These are phyloP conservation scores for Asterionellopsis glacialis DNA, from an alignment of 108 stramenopile species.

Conservation along the genomic window DNA sequence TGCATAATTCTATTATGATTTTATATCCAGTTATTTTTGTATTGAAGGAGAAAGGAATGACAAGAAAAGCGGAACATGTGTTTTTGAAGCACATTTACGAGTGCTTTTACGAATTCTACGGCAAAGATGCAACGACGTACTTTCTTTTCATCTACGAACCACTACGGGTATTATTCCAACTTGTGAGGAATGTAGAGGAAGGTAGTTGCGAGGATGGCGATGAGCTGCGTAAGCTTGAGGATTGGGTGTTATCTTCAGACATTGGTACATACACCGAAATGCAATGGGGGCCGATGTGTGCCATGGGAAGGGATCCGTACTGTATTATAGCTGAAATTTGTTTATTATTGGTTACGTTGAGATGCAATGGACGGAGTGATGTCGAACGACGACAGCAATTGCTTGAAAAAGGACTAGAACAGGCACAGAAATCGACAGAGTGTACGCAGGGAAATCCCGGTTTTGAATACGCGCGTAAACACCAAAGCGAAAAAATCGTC, in stretches of 20 bases:
- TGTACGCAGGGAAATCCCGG: no score
- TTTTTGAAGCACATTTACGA: constrained; percentile 32
- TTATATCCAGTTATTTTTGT: constrained; percentile 39
- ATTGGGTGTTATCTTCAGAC: constrained; percentile 22
- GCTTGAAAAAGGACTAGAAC: no score
- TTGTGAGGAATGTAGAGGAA: constrained; percentile 17
- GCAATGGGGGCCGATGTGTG: background rate
- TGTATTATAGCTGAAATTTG: constrained; percentile 1
- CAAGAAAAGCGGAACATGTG: constrained; percentile 26
- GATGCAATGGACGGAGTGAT: no score
- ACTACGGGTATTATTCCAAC: constrained; percentile 34
- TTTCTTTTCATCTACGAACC: constrained; percentile 48
- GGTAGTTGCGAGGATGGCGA: constrained; percentile 20
- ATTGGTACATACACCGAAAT: background rate
- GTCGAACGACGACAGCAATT: no score
- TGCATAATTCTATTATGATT: constrained; percentile 42
- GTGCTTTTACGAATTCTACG: constrained; percentile 42
- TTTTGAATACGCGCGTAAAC: no score
- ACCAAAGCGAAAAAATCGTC: no score
- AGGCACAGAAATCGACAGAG: no score
- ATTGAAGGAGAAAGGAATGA: constrained; percentile 44
- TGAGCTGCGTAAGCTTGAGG: constrained; percentile 12
- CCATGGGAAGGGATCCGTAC: background rate
- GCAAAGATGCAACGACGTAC: constrained; percentile 32
- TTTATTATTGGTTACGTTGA: constrained; percentile 8